Conservation (phyloP, 305 asterid species). For the Fraxinus velutina region DNA sequence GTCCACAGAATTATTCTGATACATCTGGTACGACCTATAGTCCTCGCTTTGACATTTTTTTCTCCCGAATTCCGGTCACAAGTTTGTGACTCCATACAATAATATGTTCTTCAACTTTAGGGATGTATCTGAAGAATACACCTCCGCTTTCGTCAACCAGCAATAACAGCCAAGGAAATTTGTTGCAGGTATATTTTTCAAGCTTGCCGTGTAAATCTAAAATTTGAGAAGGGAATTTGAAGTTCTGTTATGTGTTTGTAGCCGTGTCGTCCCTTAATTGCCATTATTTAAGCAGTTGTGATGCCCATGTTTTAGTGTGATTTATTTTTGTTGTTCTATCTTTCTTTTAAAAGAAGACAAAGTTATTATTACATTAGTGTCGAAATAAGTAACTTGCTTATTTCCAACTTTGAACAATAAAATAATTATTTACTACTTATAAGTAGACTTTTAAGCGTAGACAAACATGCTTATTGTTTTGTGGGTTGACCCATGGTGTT, state of each 20-base stretch:
- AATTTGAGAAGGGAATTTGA: neutral
- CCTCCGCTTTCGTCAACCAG: slow-evolving; percentile 68
- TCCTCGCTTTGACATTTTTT: slow-evolving; percentile 10
- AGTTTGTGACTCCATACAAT: slow-evolving; percentile 17
- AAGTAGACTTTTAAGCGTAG: neutral
- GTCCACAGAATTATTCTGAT: slow-evolving; percentile 58
- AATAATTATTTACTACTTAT: neutral
- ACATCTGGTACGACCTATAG: slow-evolving; percentile 54
- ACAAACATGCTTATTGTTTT: neutral
- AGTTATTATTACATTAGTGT: neutral
- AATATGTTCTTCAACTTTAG: slow-evolving; percentile 38
- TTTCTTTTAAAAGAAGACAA: neutral
- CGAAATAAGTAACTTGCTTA: neutral
- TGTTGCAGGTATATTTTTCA: slow-evolving; percentile 58
- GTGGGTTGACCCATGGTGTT: slow-evolving; percentile 22
- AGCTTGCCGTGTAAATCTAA: neutral
- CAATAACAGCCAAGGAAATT: slow-evolving; percentile 56
- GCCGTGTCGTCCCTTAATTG: neutral
- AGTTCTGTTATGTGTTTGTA: neutral
- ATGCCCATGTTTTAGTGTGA: neutral
- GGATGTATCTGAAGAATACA: slow-evolving; percentile 75
- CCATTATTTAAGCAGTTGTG: neutral
- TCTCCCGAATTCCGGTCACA: slow-evolving; percentile 8
- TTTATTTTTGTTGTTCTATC: neutral
- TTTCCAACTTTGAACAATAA: neutral